A percentile compares a stretch with the other conserved stretches of the same genome.
These are phyloP conservation scores for Periconia sp. DNA, from an alignment of 2,329 filamentous ascomycete genomes.

Conservation along the genomic window DNA sequence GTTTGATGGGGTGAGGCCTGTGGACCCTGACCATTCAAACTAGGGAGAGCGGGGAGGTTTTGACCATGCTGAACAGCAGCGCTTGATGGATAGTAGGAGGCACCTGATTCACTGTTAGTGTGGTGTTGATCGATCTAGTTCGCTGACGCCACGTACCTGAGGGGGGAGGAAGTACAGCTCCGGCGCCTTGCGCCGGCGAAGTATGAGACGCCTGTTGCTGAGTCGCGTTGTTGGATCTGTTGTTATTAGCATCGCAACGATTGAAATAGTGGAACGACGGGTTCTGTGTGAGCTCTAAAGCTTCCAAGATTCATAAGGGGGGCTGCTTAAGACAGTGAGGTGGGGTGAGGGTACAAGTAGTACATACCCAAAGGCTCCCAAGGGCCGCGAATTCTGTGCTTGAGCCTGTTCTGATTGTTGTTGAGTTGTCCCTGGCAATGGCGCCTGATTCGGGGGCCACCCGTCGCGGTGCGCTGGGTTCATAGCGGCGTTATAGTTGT, in stretches of 20 bases:
- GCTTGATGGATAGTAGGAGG: conserved; percentile 46
- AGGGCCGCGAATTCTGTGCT: conserved; percentile 34
- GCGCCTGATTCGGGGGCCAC: conserved; percentile 49
- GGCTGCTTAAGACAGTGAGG: conserved; percentile 10
- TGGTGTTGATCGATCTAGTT: conserved; percentile 4
- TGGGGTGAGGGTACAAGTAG: not conserved
- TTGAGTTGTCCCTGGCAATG: conserved; percentile 51
- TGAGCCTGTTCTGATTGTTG: conserved; percentile 42
- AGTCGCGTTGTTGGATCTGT: conserved; percentile 34
- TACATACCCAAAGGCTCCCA: conserved; percentile 42
- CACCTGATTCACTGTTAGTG: conserved; percentile 27
- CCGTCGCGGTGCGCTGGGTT: conserved; percentile 46
- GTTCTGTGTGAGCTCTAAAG: conserved; percentile 12
- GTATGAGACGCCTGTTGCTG: conserved; percentile 37
- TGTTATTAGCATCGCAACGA: conserved; percentile 19
- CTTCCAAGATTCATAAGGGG: conserved; percentile 18
- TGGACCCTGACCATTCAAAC: conserved; percentile 48
- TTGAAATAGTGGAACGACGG: conserved; percentile 11
- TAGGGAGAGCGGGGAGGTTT: conserved; percentile 48
- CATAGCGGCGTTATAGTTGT: conserved; percentile 40
- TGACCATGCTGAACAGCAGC: conserved; percentile 41
- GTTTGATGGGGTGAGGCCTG: conserved; percentile 44
- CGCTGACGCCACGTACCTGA: conserved; percentile 36
- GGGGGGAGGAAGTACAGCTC: conserved; percentile 43
- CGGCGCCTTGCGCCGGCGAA: conserved; percentile 38